Percentiles rank a stretch among this genome's conserved stretches.
Evolutionary conservation across 768 basidiomycete genomes (phyloP).

Genomic region (Phanerodontia chrysosporium): DNA sequence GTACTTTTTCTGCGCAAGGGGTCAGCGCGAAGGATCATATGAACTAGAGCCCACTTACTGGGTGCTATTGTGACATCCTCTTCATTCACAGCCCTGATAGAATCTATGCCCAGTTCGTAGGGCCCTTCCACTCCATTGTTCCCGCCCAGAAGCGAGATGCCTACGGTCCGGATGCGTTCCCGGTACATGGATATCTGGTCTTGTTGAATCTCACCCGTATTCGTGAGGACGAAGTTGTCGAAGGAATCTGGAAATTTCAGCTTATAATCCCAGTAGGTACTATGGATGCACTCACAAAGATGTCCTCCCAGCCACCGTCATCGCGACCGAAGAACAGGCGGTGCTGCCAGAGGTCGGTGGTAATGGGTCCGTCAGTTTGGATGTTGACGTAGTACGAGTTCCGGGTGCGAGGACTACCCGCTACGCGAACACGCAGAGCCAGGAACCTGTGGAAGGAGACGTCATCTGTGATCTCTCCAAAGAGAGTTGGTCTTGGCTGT

Average conservation of each 20-base stretch:
- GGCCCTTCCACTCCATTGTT: conserved; percentile 69
- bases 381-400: conserved; percentile 92
- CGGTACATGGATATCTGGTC: conserved; percentile 73
- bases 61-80: conserved; percentile 45
- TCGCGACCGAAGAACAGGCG: conserved; percentile 72
- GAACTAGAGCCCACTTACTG: conserved; percentile 20
- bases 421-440: conserved; percentile 71
- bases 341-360: conserved; percentile 93
- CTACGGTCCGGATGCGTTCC: conserved; percentile 73
- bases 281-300: conserved; percentile 68
- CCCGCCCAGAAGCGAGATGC: conserved; percentile 84
- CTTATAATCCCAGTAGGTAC: too few relatives aligned
- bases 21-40: background rate
- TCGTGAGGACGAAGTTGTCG: conserved; percentile 67
- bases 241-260: conserved; percentile 67
- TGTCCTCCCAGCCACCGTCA: conserved; percentile 73
- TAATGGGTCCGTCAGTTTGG: conserved; percentile 79
- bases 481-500: conserved; percentile 74
- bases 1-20: conserved; percentile 15
- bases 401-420: conserved; percentile 71
- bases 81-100: conserved; percentile 77
- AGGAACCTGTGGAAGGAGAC: conserved; percentile 78
- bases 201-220: conserved; percentile 64
- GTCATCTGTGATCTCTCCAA: conserved; percentile 84
- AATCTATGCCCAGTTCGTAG: conserved; percentile 82